Evolutionary conservation across 768 basidiomycete species (phyloP).

Genomic region (Leccinellum albellum): DNA sequence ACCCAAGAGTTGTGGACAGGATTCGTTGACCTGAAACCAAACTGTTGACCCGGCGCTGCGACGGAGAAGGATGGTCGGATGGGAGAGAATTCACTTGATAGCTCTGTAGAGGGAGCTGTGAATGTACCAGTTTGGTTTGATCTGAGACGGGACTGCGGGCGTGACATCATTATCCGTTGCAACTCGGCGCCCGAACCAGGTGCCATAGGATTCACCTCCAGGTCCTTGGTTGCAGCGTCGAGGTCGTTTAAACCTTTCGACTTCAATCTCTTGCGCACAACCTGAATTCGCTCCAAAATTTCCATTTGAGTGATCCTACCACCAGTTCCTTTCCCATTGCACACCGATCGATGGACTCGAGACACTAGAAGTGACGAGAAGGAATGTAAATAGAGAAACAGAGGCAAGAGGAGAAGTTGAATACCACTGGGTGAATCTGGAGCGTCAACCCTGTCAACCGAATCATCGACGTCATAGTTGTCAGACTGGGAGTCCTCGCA

Average conservation of each 20-base stretch:
- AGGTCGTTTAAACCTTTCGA: neutral
- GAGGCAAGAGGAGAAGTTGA: neutral
- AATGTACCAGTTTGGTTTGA: neutral
- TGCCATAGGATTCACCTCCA: neutral
- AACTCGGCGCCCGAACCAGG: neutral
- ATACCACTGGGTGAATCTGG: no score
- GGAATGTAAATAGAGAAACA: no score
- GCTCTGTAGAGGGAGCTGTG: no score
- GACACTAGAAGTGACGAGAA: neutral
- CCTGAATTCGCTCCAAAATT: neutral
- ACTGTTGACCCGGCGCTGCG: neutral
- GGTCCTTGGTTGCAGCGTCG: neutral
- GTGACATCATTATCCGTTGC: neutral
- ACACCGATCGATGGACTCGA: neutral
- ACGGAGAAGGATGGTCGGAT: neutral
- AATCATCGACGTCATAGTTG: no score
- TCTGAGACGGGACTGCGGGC: neutral
- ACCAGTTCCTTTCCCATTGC: neutral
- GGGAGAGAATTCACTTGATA: neutral
- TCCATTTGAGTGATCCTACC: neutral
- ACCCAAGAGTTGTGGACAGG: no score
- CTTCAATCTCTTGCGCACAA: neutral
- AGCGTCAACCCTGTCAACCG: no score
- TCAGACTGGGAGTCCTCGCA: no score
- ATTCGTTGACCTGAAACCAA: neutral